Evolutionary conservation across 306 rosid genomes (phyloP), one percentile per base, ranked within the genome.

Genomic region (Ormosia emarginata): DNA sequence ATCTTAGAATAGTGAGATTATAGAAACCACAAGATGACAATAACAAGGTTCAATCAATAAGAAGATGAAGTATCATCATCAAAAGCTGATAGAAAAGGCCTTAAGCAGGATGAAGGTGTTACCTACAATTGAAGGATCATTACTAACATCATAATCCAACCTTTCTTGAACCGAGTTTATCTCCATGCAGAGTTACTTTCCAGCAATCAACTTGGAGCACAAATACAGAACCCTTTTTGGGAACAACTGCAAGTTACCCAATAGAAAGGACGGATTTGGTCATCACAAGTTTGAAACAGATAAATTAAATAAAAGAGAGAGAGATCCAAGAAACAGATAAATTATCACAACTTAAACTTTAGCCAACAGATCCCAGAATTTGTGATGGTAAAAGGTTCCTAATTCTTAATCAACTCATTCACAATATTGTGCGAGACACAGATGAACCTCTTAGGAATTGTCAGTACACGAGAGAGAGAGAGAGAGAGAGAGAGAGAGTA

Each of bases 171-270:
- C 83, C 71, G 67, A 92, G 95, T 84, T 92, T 93, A 86, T 93
- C 93, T 67, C 97, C 98, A 2, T 83, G 89, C 83, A 95, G 71
- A 29, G 98, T 93, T 66, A 92, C 85, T 86, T 95, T 92, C 93
- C 92, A 93, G 88, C 94, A 58, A 90, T 92, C 93, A 78, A 88
- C 92, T 87, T 84, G 93, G 80, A 91, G 79, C 10, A 93, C 83
- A 81, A 92, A 95, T 61, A 90, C 90, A 49, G 96, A 92, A 74
- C 36, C 71, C 85, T 56, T 92, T 84, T 92, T 95, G 36, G 98
- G 98, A 79, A 93, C 91, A 87, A 93, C 99, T 95, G 96, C 87
- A 79, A 56, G 59, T 46, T 75, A 75, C 62, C 55, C 75, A n/a
- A 81, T 59, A 58, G 32, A 64, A 30, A 47, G 6, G 12, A 83